Percentiles rank a stretch among this genome's conserved stretches.
Evolutionary conservation across 2,329 filamentous ascomycete species (phyloP).

Genomic region (Phialemoniopsis sp.): DNA sequence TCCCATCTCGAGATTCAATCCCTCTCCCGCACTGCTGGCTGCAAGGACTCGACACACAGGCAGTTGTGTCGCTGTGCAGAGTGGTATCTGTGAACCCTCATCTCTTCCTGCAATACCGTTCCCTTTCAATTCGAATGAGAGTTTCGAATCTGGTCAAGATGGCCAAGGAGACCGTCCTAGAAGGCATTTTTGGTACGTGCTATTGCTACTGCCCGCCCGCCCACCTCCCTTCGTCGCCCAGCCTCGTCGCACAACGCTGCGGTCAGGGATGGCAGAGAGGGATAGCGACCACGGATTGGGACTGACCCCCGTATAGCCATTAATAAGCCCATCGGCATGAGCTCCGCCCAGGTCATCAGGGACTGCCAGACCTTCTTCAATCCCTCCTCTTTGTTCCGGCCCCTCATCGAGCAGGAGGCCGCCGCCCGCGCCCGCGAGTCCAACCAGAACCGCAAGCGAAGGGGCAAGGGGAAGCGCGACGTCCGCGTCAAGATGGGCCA

Average conservation of each 20-base stretch:
- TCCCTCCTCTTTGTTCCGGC: conserved; percentile 72
- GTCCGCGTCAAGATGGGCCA: conserved; percentile 89
- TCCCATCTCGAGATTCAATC: too few species aligned
- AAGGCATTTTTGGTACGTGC: conserved; percentile 53
- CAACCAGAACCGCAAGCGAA: conserved; percentile 52
- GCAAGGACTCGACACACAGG: too few species aligned
- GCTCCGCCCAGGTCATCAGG: conserved; percentile 86
- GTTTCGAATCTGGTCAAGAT: conserved; percentile 35
- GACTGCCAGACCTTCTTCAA: conserved; percentile 84
- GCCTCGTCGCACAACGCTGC: neutral
- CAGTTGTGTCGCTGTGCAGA: too few species aligned
- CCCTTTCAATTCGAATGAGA: conserved; percentile 20
- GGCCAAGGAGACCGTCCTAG: conserved; percentile 24
- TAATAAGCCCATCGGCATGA: conserved; percentile 84
- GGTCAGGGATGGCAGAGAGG: neutral
- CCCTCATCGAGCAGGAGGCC: conserved; percentile 66
- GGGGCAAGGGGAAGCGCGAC: conserved; percentile 51
- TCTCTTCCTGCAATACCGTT: too few species aligned
- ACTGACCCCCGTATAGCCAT: conserved; percentile 55
- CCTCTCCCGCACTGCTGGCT: too few species aligned
- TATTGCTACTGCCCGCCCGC: conserved; percentile 8
- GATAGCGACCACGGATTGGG: neutral
- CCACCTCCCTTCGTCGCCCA: neutral
- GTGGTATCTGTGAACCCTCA: too few species aligned
- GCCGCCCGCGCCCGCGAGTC: conserved; percentile 46